A percentile compares a stretch with the other conserved stretches of the same genome.
Conservation (phyloP, 73 alveolate species). For the Tetrahymena borealis region DNA sequence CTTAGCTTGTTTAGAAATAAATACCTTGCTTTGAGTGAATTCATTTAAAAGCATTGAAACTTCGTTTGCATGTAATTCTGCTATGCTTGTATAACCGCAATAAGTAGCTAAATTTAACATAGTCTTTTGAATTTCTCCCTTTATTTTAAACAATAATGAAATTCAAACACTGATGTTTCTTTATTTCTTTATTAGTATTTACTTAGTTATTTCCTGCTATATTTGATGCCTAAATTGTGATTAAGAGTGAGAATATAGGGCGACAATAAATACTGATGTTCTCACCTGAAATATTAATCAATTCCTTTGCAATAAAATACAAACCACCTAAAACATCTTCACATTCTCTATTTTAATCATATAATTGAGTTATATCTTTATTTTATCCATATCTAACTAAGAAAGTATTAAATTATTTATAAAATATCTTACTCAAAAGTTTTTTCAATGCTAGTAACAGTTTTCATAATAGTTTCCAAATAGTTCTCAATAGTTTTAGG, state of each 20-base stretch:
- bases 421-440: background rate
- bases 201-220: background rate
- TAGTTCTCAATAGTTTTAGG: slow-evolving; percentile 3
- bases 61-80: slow-evolving; percentile 71
- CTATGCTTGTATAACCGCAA: slow-evolving; percentile 62
- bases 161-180: background rate
- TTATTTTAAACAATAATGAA: slow-evolving; percentile 30
- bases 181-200: background rate
- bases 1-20: background rate
- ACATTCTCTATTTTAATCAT: slow-evolving; percentile 3
- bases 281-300: background rate
- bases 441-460: background rate
- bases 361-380: background rate
- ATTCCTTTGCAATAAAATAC: background rate
- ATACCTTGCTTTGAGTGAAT: slow-evolving; percentile 8
- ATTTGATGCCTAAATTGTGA: background rate
- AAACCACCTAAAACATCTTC: background rate
- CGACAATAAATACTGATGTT: background rate
- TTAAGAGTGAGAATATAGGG: background rate
- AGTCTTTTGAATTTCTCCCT: slow-evolving; percentile 41
- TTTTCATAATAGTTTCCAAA: slow-evolving; percentile 8
- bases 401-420: background rate
- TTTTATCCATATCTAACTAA: background rate
- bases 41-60: slow-evolving; percentile 63
- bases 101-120: slow-evolving; percentile 56